Base-by-base conservation (phyloP, 495 filamentous ascomycete genomes). In the Talaromyces nanjingensis region DNA sequence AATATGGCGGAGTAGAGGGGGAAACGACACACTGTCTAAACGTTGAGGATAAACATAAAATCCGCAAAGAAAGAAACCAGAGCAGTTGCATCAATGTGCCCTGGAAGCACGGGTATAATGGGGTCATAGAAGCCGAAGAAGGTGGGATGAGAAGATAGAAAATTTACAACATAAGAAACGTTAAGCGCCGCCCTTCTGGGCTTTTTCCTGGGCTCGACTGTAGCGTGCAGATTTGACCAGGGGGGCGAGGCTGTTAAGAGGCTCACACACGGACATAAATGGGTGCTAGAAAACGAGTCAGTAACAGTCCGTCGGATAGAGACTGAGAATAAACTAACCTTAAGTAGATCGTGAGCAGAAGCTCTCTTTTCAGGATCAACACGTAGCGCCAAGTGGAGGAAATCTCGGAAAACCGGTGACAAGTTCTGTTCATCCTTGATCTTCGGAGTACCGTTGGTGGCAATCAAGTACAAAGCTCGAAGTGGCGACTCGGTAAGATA, bases 321-420 rank as follows among this genome's bases (percentile, higher is more conserved):
- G 12, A 37, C 1, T 4, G 24, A 53, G 24, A 24, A 9, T 29
- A 8, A 52, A 56, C 86, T 73, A 84, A 97, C 93, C 78, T 89
- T 86, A 68, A 98, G 80, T 34, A 98, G 77, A 76, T 97, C 93
- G 74, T 96, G 89, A 12, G 94, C 94, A 67, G 91, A 96, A 14
- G 93, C 91, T 75, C 94, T 83, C 85, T 96, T 96, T 74, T 98
- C 94, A 6, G 94, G 93, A 66, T 97, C 93, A 3, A 98, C 94
- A 81, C 93, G 94, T 52, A 98, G 80, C 3, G 93, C 92, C 73
- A 93, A 88, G 65, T 89, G 84, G 64, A 98, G 77, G 76, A 97
- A 98, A 71, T 97, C 92, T 65, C 85, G 83, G 79, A 98, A 96
- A 9, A 91, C 83, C 2, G 84, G 79, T 18, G 90, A 90, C 64